Percentiles rank a stretch among this genome's conserved stretches.
These are phyloP conservation scores for Fonsecaea pedrosoi DNA, from an alignment of 2,329 filamentous ascomycete genomes.

Conservation along the genomic window DNA sequence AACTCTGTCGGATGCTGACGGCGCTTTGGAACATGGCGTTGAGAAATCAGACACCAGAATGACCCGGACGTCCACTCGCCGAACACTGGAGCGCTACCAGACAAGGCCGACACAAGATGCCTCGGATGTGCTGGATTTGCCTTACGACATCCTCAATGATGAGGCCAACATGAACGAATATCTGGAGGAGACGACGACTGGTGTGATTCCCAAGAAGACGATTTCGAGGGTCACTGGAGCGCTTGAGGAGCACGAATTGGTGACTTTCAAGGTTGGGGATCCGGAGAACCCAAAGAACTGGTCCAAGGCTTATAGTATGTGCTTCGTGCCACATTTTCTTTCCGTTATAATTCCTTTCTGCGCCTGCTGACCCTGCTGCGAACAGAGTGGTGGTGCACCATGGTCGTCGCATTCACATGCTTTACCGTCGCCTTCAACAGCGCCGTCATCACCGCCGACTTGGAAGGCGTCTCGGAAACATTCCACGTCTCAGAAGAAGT, in stretches of 20 bases:
- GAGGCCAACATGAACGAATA: constrained; percentile 71
- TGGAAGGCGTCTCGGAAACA: constrained; percentile 66
- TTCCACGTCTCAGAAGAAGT: constrained; percentile 77
- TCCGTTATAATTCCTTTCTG: neutral
- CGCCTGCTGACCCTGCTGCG: neutral
- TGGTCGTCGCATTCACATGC: constrained; percentile 79
- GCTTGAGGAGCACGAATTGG: constrained; percentile 65
- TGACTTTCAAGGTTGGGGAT: constrained; percentile 75
- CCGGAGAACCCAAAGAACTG: constrained; percentile 85
- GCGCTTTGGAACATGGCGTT: constrained; percentile 7
- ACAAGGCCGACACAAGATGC: constrained; percentile 39
- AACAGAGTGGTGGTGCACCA: constrained; percentile 63
- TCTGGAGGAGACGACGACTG: constrained; percentile 64
- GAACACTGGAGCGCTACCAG: constrained; percentile 36
- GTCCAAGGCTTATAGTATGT: constrained; percentile 77
- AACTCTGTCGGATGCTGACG: constrained; percentile 3
- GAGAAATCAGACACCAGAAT: constrained; percentile 30
- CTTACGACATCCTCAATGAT: constrained; percentile 68
- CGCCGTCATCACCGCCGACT: constrained; percentile 78
- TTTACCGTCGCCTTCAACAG: constrained; percentile 76
- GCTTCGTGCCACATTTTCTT: neutral
- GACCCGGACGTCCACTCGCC: constrained; percentile 34
- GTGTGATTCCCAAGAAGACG: constrained; percentile 65
- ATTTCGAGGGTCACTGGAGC: constrained; percentile 62
- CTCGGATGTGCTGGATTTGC: constrained; percentile 62